Evolutionary conservation across 345 rosid species (phyloP), one percentile per base, ranked within the genome.

Genomic region (Arabidopsis suecica): DNA sequence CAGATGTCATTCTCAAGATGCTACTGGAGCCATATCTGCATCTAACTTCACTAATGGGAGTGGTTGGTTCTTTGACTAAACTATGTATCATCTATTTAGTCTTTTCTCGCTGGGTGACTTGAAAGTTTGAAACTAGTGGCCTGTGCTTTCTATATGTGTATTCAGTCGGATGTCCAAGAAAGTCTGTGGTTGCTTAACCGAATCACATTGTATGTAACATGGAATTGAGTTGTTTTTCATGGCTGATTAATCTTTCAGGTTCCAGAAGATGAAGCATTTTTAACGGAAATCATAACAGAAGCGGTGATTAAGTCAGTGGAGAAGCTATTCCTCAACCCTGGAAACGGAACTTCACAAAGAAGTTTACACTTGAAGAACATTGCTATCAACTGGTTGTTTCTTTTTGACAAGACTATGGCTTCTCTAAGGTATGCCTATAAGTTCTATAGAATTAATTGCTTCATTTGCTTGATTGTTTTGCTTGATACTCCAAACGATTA

Each of bases 1-100:
- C 82, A 92, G 96, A 86, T 65, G 57, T 50, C 61, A 82, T 89
- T 69, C 84, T 92, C 57, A 78, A 78, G 82, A 84, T 90, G 85
- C 50, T 78, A 63, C 69, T 88, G 81, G 87, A 87, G 79, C 88
- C 92, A 28, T 72, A 73, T 73, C 80, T 84, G 71, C 90, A 86
- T 50, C 71, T 87, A 66, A 65, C 68, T 40, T 62, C 87, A 41
- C 66, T 84, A 20, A 72, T 88, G 86, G 96, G 89, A 25, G 61
- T 88, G 86, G 96, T 92, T 32, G 61, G 92, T 86, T 67, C 58
- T 72, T 12, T 58, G 36, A 50, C 80, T 55, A 48, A 20, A 32
- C 61, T 38, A 14, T 62, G 76, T 64, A 37, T 70, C 59, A 16
- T 14, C 23, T 25, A 3, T 32, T 6, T 42, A 54, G 32, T 54